Evolutionary conservation across 192 early-diverging fungal genomes (phyloP), one percentile per base, ranked within the genome.

Genomic region (Coemansia sp.): DNA sequence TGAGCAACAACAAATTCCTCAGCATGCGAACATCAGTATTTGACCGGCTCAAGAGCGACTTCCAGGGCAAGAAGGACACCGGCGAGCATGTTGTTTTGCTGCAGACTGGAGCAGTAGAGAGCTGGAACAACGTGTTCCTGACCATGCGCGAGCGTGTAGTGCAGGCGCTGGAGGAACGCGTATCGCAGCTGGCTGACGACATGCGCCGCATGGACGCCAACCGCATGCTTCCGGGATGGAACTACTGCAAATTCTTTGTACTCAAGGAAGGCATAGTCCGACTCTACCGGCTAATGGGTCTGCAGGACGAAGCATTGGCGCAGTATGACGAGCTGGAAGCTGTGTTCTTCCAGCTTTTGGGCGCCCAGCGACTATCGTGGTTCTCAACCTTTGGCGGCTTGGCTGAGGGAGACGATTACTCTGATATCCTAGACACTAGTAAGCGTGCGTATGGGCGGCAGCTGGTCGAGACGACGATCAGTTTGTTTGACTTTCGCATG

Each of bases 291-390:
- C 88, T 93, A 57, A 89, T 98, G 89, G 93, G 88, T 52, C 76
- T 98, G 41, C 82, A 87, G 44, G 95, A 95, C 54, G 97, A 97
- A 57, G 94, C 97, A 7, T 78, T 98, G 54, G 75, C 93, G 34
- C 93, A 97, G 69, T 99, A 98, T 70, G 98, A 99, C 76, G 98
- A 99, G 79, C 86, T 99, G 34, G 97, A 99, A 68, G 96, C 96
- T 0, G 92, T 91, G 4, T 98, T 96, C 75, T 93, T 93, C 64
- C 96, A 99, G 79, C 91, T 96, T 22, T 81, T 98, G 22, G 85
- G 86, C 69, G 93, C 90, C 78, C 95, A 89, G 76, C 93, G 82
- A 60, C 82, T 89, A n/a, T 91, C 96, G 43, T 99, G 96, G 96
- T 98, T 98, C 80, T 87, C 91, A 16, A 88, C 86, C 73, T 97